Base-by-base conservation (phyloP, 768 basidiomycete species). In the Leccinum disarticulatum region DNA sequence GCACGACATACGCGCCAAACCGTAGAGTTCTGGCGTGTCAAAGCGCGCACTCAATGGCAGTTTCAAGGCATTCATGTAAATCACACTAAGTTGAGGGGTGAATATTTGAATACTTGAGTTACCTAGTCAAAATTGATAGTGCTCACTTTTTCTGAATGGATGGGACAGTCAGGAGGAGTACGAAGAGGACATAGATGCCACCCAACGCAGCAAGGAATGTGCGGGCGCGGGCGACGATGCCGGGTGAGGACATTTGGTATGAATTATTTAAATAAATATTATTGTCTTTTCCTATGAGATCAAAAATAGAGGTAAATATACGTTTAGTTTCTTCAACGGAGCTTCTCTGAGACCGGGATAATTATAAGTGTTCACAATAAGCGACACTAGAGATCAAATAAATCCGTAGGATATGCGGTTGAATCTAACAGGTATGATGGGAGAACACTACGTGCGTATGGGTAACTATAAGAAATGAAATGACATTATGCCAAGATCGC, bases 21-120 rank as follows among this genome's bases (percentile, higher is more conserved):
- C 90, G 69, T 92, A 92, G 63, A 74, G 81, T 70, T 92, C 91
- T 1, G 95, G 95, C 7, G 74, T 66, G 56, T 84, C 79, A 64
- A 83, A 93, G 31, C 86, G 77, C 0, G 87, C 83, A 59, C 79
- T 81, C 57, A 82, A 76, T 6, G 94, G 93, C 25, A 87, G 63
- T 58, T 75, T 82, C 50, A 93, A 51, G 14, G 80, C 79, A 67
- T 97, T 86, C 62, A 92, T 74, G 71, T 87, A 96, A 46, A 87
- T 55, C 8, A 78, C 59, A 48, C 86, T 73, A n/a, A n/a, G n/a
- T 85, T 69, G 56, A 36, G 55, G 38, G 7, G 56, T 74, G 22
- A 72, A 25, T 25, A 25, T 3, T 25, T 25, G 25, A 2, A 25
- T 25, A 25, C 25, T 25, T 25, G 25, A 2, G 65, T 30, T n/a